These are phyloP conservation scores for Psilocybe azurescens DNA, from an alignment of 768 basidiomycete genomes.

Conservation along the genomic window DNA sequence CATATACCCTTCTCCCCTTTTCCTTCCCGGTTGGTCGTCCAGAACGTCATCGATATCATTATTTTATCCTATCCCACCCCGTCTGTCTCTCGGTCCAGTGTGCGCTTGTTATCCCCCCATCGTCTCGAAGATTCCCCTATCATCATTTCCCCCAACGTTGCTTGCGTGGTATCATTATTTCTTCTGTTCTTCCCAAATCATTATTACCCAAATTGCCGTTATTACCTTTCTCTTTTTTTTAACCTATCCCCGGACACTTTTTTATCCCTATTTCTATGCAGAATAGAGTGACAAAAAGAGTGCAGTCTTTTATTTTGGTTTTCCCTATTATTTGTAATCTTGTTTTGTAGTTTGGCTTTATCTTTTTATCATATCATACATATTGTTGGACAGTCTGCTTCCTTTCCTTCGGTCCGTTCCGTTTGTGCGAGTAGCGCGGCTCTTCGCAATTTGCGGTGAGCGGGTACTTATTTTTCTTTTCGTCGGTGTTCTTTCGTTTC, in stretches of 20 bases:
- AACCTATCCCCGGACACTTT: neutral
- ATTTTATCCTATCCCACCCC: neutral
- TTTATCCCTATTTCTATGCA: neutral
- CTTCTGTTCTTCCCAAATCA: slow-evolving; percentile 4
- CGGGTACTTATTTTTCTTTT: too few relatives aligned
- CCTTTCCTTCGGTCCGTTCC: neutral
- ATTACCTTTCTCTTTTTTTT: neutral
- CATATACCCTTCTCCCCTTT: neutral
- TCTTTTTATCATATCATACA: neutral
- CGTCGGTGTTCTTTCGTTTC: too few relatives aligned
- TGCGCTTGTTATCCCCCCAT: neutral
- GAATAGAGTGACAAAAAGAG: neutral
- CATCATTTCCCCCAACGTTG: neutral
- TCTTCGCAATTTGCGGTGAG: too few relatives aligned
- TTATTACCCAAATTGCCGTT: neutral
- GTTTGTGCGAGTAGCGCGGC: neutral
- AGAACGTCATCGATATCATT: neutral
- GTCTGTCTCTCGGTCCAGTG: neutral
- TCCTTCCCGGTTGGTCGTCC: neutral
- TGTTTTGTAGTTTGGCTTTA: neutral
- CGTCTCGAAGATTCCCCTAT: neutral
- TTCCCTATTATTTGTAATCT: neutral
- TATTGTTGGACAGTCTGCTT: neutral
- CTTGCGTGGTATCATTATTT: slow-evolving; percentile 17
- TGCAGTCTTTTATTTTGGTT: neutral